These are phyloP conservation scores for Fusarium concolor DNA, from an alignment of 2,329 filamentous ascomycete species.

Conservation along the genomic window DNA sequence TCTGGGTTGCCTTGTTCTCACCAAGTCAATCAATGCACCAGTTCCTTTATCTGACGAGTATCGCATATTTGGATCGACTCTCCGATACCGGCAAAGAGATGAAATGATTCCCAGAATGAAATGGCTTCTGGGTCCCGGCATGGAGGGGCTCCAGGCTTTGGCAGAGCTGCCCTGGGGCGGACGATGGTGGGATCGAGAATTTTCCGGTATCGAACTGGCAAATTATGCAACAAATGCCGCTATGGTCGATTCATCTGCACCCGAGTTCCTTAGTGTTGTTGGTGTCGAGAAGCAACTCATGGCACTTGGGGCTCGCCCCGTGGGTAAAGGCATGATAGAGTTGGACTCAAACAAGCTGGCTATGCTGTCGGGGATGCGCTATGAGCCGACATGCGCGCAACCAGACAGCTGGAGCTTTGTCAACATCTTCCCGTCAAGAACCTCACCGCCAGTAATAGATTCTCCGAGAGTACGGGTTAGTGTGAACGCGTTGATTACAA, in stretches of 20 bases:
- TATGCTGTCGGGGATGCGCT: not conserved
- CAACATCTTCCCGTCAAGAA: not conserved
- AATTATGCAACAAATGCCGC: not conserved
- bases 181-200: slow-evolving; percentile 2
- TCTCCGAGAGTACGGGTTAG: not conserved
- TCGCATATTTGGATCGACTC: slow-evolving; percentile 2
- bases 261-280: slow-evolving; percentile 2
- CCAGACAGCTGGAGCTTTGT: slow-evolving; percentile 9
- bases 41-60: not conserved
- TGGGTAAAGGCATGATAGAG: not conserved
- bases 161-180: slow-evolving; percentile 1
- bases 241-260: not conserved
- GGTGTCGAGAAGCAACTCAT: slow-evolving; percentile 4
- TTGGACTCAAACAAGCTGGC: not conserved
- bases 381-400: not conserved
- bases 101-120: not conserved
- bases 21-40: not conserved
- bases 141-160: not conserved
- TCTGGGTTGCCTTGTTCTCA: not conserved
- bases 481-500: not conserved
- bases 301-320: not conserved
- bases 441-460: not conserved
- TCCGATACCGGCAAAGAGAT: not conserved
- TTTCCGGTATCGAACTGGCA: not conserved
- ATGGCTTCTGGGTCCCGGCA: not conserved